Conservation (phyloP, 2,329 filamentous ascomycete genomes). For the Verticillium nubilum region DNA sequence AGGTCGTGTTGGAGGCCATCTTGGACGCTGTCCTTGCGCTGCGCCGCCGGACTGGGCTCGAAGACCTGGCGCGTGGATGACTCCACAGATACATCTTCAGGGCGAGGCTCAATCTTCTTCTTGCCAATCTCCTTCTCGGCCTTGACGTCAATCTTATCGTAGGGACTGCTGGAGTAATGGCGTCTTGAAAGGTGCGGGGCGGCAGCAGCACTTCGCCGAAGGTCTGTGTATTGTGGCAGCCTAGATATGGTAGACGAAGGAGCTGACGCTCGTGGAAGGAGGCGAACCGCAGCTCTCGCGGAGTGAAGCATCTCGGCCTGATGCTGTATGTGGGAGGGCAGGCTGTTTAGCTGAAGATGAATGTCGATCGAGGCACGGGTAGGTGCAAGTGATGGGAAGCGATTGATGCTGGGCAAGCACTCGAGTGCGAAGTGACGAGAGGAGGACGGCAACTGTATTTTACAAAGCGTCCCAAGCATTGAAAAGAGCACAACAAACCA, state of each 20-base stretch:
- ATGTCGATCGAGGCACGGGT: no score
- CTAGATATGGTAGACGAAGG: not conserved
- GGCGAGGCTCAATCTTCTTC: constrained; percentile 52
- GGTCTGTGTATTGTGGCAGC: not conserved
- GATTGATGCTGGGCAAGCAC: no score
- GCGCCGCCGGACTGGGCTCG: constrained; percentile 25
- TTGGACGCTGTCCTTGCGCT: constrained; percentile 19
- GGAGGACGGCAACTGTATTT: not conserved
- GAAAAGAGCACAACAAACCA: not conserved
- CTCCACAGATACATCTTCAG: constrained; percentile 52
- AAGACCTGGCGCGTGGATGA: constrained; percentile 51
- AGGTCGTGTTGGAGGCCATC: constrained; percentile 42
- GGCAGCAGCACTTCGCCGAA: not conserved
- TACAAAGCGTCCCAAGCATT: not conserved
- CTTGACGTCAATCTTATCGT: constrained; percentile 42
- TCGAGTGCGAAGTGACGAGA: not conserved
- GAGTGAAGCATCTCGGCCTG: constrained; percentile 22
- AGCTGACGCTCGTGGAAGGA: constrained; percentile 11
- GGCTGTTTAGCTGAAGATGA: no score
- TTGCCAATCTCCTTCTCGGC: constrained; percentile 49
- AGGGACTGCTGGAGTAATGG: constrained; percentile 18
- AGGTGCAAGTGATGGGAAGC: no score
- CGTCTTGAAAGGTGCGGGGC: not conserved
- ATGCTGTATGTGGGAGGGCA: no score
- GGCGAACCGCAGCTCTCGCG: constrained; percentile 17